Evolutionary conservation across 768 basidiomycete genomes (phyloP), one percentile per base, ranked within the genome.

Genomic region (Pisolithus microcarpus): DNA sequence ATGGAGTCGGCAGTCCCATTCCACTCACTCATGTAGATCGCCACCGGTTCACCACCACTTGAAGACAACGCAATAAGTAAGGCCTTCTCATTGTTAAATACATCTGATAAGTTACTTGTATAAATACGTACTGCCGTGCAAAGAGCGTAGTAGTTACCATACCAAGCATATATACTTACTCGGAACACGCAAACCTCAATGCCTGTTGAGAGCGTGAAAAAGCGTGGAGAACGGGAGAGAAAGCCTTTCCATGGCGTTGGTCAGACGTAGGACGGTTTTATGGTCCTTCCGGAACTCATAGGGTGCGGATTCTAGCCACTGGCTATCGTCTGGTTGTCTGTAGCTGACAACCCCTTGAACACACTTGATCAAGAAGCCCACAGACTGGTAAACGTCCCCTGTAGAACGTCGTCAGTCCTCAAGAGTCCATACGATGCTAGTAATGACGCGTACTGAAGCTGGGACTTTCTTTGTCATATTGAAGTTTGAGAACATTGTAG

Each of bases 371-470:
- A 65, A 51, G 16, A 30, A 44, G 10, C 61, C 53, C 15, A 65
- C 53, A 1, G 57, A 53, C 23, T 56, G 50, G 37, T 58, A 62
- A 11, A 65, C 63, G 45, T 64, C 63, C 1, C 43, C 62, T 64
- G 50, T n/a, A 18, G 16, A 21, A 51, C 6, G 8, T 30, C 4
- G 13, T 3, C 30, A 34, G 40, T 9, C 2, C 19, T 23, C 56
- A 37, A 11, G 24, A 40, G 4, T 10, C 19, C n/a, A 1, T 18
- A 15, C 1, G 18, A 13, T n/a, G 11, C 3, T 16, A 42, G 24
- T 13, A 1, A 15, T 9, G 10, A 2, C 16, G 53, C 61, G 31
- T 24, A 64, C 63, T 49, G 16, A 40, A 47, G 3, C 48, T 46
- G 0, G 57, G 56, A 2, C 57, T 47, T 49, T 52, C 53, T 21